These are phyloP conservation scores for Raffaelea deltoideospora DNA, from an alignment of 2,329 filamentous ascomycete genomes.

Conservation along the genomic window DNA sequence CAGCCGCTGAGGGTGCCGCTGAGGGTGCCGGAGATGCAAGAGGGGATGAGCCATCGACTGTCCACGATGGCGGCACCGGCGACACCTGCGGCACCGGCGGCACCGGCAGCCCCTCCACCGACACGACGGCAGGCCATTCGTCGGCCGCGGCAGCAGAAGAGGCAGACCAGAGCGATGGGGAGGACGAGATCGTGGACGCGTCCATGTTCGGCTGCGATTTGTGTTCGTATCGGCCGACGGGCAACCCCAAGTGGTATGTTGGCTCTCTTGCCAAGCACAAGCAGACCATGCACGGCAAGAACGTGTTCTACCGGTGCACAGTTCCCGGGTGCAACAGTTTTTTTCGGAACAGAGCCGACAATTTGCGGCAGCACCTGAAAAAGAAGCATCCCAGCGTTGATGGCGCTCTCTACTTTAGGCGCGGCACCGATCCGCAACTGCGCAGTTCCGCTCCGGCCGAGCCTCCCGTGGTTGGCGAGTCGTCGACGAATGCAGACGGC, in stretches of 20 bases:
- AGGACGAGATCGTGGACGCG: conserved; percentile 13
- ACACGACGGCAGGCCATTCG: background rate
- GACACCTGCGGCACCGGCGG: too few species aligned
- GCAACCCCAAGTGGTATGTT: conserved; percentile 41
- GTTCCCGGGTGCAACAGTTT: conserved; percentile 38
- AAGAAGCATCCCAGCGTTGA: conserved; percentile 40
- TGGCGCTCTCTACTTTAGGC: too few species aligned
- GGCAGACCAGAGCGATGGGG: background rate
- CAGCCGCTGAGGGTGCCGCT: too few species aligned
- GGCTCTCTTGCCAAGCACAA: conserved; percentile 45
- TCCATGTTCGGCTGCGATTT: conserved; percentile 31
- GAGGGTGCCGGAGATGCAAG: too few species aligned
- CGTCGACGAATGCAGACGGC: too few species aligned
- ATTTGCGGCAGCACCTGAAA: conserved; percentile 39
- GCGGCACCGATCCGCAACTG: too few species aligned
- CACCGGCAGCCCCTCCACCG: background rate
- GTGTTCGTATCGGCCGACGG: conserved; percentile 40
- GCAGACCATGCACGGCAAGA: conserved; percentile 36
- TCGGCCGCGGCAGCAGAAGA: background rate
- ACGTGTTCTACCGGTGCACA: conserved; percentile 35
- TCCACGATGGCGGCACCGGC: too few species aligned
- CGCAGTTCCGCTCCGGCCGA: too few species aligned
- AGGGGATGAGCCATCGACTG: too few species aligned
- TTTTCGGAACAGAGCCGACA: conserved; percentile 40
- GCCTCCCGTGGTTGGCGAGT: too few species aligned